These are phyloP conservation scores for Volvariella surrecta DNA, from an alignment of 1,284 basidiomycete species.

Conservation along the genomic window DNA sequence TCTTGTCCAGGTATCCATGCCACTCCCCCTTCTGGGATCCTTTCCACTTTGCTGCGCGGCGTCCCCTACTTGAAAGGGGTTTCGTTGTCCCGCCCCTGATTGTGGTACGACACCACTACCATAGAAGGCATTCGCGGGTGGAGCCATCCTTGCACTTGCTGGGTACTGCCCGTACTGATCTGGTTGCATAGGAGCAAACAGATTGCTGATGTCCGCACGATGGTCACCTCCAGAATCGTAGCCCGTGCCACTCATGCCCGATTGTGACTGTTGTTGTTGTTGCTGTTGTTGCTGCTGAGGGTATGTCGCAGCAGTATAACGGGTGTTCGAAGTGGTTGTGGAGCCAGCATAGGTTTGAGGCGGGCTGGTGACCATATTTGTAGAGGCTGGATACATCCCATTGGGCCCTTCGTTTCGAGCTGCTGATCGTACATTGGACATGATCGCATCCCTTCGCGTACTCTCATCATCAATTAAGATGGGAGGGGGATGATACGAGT, in stretches of 20 bases:
- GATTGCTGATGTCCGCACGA: conserved; percentile 52
- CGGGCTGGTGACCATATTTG: conserved; percentile 54
- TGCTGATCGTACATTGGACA: conserved; percentile 68
- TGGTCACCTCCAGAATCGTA: conserved; percentile 56
- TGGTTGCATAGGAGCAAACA: conserved; percentile 74
- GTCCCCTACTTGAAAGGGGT: conserved; percentile 44
- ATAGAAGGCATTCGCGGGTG: conserved; percentile 59
- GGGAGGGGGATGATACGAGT: conserved; percentile 55
- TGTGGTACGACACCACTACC: conserved; percentile 49
- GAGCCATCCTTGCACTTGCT: conserved; percentile 32
- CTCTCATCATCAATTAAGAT: conserved; percentile 56
- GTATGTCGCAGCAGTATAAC: conserved; percentile 47
- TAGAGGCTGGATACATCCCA: conserved; percentile 35
- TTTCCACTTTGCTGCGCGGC: conserved; percentile 34
- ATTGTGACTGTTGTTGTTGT: conserved; percentile 17
- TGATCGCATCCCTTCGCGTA: conserved; percentile 52
- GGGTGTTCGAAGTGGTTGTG: conserved; percentile 42
- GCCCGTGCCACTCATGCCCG: conserved; percentile 22
- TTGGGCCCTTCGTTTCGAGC: conserved; percentile 39
- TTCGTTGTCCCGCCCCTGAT: conserved; percentile 35
- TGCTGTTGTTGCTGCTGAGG: conserved; percentile 24
- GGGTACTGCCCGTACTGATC: conserved; percentile 61
- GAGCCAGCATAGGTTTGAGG: conserved; percentile 58
- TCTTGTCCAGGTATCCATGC: conserved; percentile 71
- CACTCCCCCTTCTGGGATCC: conserved; percentile 54